Conservation (phyloP, 176 grass and related monocot species). For the Cymbopogon citratus region DNA sequence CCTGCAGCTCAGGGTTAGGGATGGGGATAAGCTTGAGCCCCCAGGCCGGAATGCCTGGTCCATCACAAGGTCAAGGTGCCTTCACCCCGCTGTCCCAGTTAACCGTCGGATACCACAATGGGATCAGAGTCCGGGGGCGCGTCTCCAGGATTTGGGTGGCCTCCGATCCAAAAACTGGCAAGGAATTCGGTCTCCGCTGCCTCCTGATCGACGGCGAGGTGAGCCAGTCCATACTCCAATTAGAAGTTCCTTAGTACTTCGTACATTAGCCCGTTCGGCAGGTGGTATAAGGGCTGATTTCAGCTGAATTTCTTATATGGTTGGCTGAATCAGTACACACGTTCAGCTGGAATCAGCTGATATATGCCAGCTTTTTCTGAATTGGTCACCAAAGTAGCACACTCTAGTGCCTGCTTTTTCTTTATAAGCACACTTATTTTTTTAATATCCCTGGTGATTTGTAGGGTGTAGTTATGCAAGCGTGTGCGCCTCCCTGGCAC, state of each 20-base stretch:
- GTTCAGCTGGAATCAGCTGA: too few species aligned
- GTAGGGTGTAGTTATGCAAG: slow-evolving; percentile 3
- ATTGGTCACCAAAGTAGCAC: background rate
- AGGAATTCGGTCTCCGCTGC: background rate
- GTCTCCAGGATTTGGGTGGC: slow-evolving; percentile 22
- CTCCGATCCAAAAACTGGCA: background rate
- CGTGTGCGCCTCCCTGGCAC: fast-evolving
- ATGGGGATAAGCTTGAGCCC: background rate
- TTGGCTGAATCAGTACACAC: too few species aligned
- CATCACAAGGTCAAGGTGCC: background rate
- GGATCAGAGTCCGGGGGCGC: background rate
- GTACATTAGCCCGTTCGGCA: background rate
- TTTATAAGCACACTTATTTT: background rate
- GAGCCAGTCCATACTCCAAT: background rate
- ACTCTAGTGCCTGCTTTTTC: background rate
- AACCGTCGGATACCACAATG: background rate
- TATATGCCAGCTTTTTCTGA: too few species aligned
- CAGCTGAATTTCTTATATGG: too few species aligned
- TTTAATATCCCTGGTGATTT: background rate
- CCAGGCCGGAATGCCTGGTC: background rate
- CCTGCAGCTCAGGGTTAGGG: background rate
- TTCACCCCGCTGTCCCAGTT: slow-evolving; percentile 5
- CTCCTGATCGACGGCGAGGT: slow-evolving; percentile 13
- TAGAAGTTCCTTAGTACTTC: background rate
- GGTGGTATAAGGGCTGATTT: too few species aligned